Conservation (phyloP, 352 stramenopile species). For the Phytophthora palmivora region DNA sequence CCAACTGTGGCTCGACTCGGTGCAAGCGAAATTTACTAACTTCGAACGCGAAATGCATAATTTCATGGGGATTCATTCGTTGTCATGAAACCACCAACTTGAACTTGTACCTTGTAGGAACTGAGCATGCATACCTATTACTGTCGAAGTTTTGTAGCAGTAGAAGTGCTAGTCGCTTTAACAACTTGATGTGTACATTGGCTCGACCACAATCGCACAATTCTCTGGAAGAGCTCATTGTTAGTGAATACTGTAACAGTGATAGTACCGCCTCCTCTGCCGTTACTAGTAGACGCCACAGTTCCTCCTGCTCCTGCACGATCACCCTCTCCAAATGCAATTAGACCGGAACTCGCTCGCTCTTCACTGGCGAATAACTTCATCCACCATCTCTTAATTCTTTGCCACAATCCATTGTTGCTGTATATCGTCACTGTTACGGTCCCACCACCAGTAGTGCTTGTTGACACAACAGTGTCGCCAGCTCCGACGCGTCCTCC, state of each 20-base stretch:
- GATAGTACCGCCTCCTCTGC: conserved; percentile 20
- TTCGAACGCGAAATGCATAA: too few relatives aligned
- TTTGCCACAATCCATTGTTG: conserved; percentile 27
- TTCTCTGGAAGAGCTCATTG: conserved; percentile 22
- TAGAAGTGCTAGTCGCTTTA: background rate
- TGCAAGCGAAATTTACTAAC: too few relatives aligned
- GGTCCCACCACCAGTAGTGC: conserved; percentile 9
- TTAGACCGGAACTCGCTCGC: background rate
- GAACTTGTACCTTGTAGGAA: background rate
- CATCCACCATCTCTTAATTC: conserved; percentile 24
- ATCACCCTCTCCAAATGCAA: conserved; percentile 14
- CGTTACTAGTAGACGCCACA: conserved; percentile 10
- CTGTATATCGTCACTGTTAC: conserved; percentile 21
- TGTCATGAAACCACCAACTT: background rate
- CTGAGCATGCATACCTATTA: background rate
- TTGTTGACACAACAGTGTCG: conserved; percentile 6
- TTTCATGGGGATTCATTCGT: too few relatives aligned
- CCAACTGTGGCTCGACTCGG: too few relatives aligned
- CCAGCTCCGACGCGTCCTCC: conserved; percentile 20
- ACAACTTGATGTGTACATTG: conserved; percentile 1
- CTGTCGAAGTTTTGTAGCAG: conserved; percentile 5
- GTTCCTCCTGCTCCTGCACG: conserved; percentile 9
- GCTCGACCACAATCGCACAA: conserved; percentile 20
- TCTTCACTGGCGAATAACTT: conserved; percentile 10
- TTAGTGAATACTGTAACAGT: conserved; percentile 25